Evolutionary conservation across 2,329 filamentous ascomycete species (phyloP).

Genomic region (Fusarium napiforme): DNA sequence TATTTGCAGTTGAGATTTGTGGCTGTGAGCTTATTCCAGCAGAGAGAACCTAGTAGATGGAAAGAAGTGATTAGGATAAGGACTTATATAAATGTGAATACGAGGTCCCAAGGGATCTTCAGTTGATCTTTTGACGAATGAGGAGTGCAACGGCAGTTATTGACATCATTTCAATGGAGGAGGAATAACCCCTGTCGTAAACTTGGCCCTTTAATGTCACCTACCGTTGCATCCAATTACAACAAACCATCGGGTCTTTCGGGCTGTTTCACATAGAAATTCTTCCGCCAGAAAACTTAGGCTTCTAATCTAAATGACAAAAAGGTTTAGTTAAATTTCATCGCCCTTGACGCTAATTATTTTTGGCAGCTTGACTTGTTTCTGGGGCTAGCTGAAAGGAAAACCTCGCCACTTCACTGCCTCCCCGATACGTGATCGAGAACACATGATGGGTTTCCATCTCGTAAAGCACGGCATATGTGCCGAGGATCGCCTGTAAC

Average conservation of each 20-base stretch:
- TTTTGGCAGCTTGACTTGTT: not conserved
- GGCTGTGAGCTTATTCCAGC: too few species aligned
- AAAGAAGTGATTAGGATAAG: not conserved
- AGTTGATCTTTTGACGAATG: conserved; percentile 27
- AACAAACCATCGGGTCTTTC: not conserved
- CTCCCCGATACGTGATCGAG: not conserved
- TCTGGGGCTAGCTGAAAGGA: not conserved
- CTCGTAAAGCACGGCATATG: not conserved
- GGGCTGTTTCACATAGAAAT: conserved; percentile 7
- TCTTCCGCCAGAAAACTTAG: not conserved
- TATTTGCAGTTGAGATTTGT: too few species aligned
- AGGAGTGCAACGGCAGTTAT: conserved; percentile 12
- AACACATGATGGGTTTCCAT: not conserved
- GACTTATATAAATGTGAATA: conserved; percentile 21
- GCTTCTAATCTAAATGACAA: not conserved
- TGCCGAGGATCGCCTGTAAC: conserved; percentile 5
- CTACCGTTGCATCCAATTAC: not conserved
- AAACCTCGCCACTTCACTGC: conserved; percentile 5
- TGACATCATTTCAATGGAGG: conserved; percentile 33
- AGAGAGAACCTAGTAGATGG: too few species aligned
- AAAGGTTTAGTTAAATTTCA: accelerated
- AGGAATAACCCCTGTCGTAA: not conserved
- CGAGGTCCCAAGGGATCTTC: conserved; percentile 26
- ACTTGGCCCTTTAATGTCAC: not conserved
- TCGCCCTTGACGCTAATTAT: not conserved